phyloP scores from a whole-genome alignment of 2,329 filamentous ascomycete genomes.

The Rutstroemia sp. region DNA sequence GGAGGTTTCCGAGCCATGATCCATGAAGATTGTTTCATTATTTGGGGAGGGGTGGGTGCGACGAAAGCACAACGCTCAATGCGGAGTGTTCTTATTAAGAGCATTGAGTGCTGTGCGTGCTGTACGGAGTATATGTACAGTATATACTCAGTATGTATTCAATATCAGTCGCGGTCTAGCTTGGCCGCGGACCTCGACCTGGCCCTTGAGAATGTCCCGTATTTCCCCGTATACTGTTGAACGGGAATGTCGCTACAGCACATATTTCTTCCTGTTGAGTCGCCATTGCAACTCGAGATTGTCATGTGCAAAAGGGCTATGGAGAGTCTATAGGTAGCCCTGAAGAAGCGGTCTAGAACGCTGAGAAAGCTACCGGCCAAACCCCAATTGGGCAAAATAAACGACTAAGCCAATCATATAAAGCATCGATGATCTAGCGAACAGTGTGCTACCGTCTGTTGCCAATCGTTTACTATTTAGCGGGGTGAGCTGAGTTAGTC shows the following conservation, averaged over 20 bases:
- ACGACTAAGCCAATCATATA: constrained; percentile 10
- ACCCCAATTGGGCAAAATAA: constrained; percentile 18
- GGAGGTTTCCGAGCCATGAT: not conserved
- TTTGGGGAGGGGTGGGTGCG: not conserved
- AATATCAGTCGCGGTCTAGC: no score
- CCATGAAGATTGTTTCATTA: not conserved
- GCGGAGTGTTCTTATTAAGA: no score
- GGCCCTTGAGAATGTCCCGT: not conserved
- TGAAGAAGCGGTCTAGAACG: constrained; percentile 11
- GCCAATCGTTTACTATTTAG: not conserved
- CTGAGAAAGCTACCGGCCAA: constrained; percentile 1
- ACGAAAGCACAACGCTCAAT: not conserved
- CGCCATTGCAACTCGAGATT: no score
- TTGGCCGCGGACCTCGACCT: not conserved
- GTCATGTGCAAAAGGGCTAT: no score
- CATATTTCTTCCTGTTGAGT: no score
- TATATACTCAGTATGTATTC: no score
- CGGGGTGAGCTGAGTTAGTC: constrained; percentile 5
- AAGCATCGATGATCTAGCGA: constrained; percentile 2
- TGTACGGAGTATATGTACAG: no score
- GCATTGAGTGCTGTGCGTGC: no score
- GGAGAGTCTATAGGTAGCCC: no score
- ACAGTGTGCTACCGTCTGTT: not conserved
- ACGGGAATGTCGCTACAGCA: not conserved
- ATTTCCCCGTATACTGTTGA: not conserved